A percentile compares a stretch with the other conserved stretches of the same genome.
Conservation (phyloP, 306 rosid species). For the Malus sieversii region DNA sequence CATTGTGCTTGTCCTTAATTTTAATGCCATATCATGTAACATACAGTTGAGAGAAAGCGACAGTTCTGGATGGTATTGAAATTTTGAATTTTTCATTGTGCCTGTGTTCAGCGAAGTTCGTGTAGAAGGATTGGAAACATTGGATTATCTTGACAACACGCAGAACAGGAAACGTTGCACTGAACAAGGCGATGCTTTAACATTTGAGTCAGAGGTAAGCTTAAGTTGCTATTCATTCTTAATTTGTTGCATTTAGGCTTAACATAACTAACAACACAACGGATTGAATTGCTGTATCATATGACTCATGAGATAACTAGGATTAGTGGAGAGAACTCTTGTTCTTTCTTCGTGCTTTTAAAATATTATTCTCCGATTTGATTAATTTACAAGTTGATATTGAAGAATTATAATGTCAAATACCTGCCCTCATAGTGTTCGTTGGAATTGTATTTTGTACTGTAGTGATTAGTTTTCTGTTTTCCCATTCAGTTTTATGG, state of each 20-base stretch:
- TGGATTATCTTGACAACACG: slow-evolving; percentile 91
- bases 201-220: slow-evolving; percentile 90
- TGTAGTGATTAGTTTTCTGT: neutral
- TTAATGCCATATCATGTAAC: neutral
- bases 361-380: too few species aligned
- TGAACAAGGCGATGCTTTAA: slow-evolving; percentile 94
- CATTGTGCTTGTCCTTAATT: neutral
- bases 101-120: slow-evolving; percentile 80
- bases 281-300: too few species aligned
- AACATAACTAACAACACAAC: too few species aligned
- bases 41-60: neutral
- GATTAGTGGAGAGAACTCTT: too few species aligned
- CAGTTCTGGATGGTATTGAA: slow-evolving; percentile 10
- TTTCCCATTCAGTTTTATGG: slow-evolving; percentile 74
- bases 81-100: slow-evolving; percentile 15
- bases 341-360: too few species aligned
- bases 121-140: slow-evolving; percentile 92
- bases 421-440: neutral
- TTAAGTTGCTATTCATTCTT: neutral
- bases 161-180: slow-evolving; percentile 74
- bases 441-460: neutral
- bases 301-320: too few species aligned
- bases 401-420: neutral
- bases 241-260: slow-evolving; percentile 2
- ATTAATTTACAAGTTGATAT: too few species aligned